These are phyloP conservation scores for Fusarium buharicum DNA, from an alignment of 2,329 filamentous ascomycete genomes.

Conservation along the genomic window DNA sequence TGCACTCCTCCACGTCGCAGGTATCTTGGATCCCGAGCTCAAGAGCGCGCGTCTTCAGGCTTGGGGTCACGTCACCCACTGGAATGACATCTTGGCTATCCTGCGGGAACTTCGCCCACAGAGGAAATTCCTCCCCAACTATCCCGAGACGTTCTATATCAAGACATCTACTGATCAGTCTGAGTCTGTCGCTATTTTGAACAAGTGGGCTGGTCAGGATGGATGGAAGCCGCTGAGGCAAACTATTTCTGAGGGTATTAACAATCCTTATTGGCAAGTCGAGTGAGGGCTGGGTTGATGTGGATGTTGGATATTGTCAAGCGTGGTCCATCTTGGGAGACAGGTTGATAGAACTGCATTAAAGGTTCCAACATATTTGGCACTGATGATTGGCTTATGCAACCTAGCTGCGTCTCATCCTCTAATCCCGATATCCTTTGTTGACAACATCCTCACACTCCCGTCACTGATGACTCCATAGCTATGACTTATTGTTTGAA, in stretches of 20 bases:
- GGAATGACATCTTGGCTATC: slow-evolving; percentile 17
- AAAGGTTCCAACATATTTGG: no score
- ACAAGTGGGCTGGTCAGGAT: slow-evolving; percentile 1
- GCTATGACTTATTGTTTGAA: background rate
- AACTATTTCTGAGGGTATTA: background rate
- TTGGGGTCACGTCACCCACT: slow-evolving; percentile 16
- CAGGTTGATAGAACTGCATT: no score
- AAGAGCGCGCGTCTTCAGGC: slow-evolving; percentile 16
- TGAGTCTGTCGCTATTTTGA: background rate
- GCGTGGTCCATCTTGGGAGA: no score
- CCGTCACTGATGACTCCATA: no score
- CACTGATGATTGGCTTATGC: no score
- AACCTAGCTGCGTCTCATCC: no score
- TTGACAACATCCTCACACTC: no score
- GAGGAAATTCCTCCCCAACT: slow-evolving; percentile 12
- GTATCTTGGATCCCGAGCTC: slow-evolving; percentile 8
- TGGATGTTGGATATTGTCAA: no score
- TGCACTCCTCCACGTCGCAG: slow-evolving; percentile 16
- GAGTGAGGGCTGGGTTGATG: background rate
- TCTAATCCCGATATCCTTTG: no score
- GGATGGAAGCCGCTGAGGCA: background rate
- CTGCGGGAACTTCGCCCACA: slow-evolving; percentile 11
- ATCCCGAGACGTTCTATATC: slow-evolving; percentile 1
- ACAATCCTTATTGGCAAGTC: background rate
- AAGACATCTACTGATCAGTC: slow-evolving; percentile 8